Conservation (phyloP, 805 yeast species). For the Metschnikowia vanudenii region DNA sequence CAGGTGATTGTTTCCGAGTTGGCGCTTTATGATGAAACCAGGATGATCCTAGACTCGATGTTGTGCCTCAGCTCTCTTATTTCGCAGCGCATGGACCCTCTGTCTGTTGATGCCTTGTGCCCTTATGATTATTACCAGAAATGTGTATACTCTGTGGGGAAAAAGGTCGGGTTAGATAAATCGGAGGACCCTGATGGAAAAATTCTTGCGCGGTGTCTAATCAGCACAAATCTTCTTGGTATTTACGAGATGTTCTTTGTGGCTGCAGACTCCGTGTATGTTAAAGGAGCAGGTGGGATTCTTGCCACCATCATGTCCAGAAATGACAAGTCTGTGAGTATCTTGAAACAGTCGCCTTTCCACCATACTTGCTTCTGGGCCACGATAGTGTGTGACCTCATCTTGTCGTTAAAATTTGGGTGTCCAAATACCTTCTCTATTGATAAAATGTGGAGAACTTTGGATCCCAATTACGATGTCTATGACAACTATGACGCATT, state of each 20-base stretch:
- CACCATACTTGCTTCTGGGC: conserved; percentile 39
- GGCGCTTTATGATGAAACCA: conserved; percentile 39
- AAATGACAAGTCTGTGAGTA: conserved; percentile 17
- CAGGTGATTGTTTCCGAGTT: conserved; percentile 33
- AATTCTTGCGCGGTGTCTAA: conserved; percentile 34
- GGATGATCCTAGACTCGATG: conserved; percentile 37
- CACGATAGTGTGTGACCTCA: conserved; percentile 34
- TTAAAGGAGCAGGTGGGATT: conserved; percentile 38
- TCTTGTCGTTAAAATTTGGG: conserved; percentile 32
- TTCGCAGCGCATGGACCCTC: conserved; percentile 31
- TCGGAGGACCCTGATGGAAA: conserved; percentile 27
- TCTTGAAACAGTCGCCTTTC: conserved; percentile 30
- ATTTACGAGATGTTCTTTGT: conserved; percentile 40
- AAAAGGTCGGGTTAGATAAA: conserved; percentile 28
- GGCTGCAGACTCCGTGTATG: conserved; percentile 37
- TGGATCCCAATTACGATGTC: conserved; percentile 30
- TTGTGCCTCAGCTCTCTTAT: conserved; percentile 38
- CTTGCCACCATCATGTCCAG: conserved; percentile 29
- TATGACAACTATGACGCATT: conserved; percentile 14
- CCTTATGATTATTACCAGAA: conserved; percentile 40
- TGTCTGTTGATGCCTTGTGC: conserved; percentile 27
- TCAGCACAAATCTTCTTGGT: conserved; percentile 38
- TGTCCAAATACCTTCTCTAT: conserved; percentile 34
- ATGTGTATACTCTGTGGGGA: conserved; percentile 33
- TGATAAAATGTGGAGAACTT: conserved; percentile 31